Conservation (phyloP, 768 basidiomycete species). For the Pleurotus ostreatus region DNA sequence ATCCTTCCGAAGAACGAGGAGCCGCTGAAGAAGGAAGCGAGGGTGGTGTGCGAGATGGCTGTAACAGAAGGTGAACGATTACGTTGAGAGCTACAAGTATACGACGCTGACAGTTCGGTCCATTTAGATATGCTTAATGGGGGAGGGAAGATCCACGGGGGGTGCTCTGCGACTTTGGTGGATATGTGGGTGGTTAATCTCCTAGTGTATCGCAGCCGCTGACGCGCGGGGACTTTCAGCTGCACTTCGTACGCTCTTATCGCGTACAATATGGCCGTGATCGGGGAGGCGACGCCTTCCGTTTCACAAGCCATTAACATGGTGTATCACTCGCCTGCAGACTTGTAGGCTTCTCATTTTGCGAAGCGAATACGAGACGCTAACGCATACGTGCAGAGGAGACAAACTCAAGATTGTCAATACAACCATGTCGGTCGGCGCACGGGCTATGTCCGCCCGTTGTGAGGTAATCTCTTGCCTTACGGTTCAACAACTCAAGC, state of each 20-base stretch:
- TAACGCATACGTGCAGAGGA: constrained; percentile 26
- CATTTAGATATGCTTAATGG: constrained; percentile 34
- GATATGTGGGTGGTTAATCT: constrained; percentile 22
- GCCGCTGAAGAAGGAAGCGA: constrained; percentile 21
- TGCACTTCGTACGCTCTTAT: constrained; percentile 4
- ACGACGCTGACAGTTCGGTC: constrained; percentile 15
- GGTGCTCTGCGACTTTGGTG: constrained; percentile 49
- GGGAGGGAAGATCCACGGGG: constrained; percentile 46
- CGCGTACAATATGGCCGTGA: constrained; percentile 1
- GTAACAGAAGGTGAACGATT: constrained; percentile 20
- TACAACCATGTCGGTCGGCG: constrained; percentile 47
- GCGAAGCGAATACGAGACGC: not conserved
- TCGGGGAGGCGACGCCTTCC: constrained; percentile 7
- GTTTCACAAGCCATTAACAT: constrained; percentile 53
- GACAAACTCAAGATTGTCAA: constrained; percentile 48
- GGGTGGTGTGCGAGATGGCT: constrained; percentile 23
- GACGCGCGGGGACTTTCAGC: not conserved
- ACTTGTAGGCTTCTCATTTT: constrained; percentile 26
- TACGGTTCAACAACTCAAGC: not conserved
- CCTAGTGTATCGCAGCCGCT: too few relatives aligned
- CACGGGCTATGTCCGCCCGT: constrained; percentile 41
- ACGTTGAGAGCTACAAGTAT: not conserved
- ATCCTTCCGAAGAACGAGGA: constrained; percentile 23
- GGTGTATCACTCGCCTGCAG: constrained; percentile 55
- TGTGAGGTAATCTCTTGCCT: constrained; percentile 36